Evolutionary conservation across 2,329 filamentous ascomycete species (phyloP).

Genomic region (Aspergillus tanneri): DNA sequence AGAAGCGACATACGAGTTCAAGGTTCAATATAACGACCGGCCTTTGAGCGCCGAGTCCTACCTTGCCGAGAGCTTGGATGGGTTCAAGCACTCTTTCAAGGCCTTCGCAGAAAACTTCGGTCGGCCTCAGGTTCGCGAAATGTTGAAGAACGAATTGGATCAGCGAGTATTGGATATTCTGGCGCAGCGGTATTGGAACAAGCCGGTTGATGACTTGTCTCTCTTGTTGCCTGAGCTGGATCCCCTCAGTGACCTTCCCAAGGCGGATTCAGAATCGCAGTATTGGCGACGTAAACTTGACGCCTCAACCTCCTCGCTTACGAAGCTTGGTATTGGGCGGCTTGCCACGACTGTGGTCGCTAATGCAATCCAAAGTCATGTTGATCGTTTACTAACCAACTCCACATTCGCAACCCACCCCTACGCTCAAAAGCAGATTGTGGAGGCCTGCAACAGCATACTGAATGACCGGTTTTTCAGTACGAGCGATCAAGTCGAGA

Average conservation of each 20-base stretch:
- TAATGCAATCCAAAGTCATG: slow-evolving; percentile 77
- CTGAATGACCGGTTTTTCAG: slow-evolving; percentile 94
- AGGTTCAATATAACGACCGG: slow-evolving; percentile 98
- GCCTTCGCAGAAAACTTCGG: slow-evolving; percentile 88
- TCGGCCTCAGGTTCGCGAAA: slow-evolving; percentile 79
- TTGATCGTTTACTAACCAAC: slow-evolving; percentile 72
- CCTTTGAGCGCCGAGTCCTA: slow-evolving; percentile 95
- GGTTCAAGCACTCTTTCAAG: slow-evolving; percentile 97
- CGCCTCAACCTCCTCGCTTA: slow-evolving; percentile 83
- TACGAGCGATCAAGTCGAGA: slow-evolving; percentile 96
- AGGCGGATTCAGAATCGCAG: slow-evolving; percentile 76
- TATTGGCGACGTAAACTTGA: slow-evolving; percentile 96
- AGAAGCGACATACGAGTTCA: slow-evolving; percentile 97
- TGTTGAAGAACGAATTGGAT: slow-evolving; percentile 89
- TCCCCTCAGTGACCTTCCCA: slow-evolving; percentile 73
- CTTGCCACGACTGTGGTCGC: slow-evolving; percentile 90
- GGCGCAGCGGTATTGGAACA: slow-evolving; percentile 95
- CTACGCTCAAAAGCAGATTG: slow-evolving; percentile 89
- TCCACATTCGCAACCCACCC: slow-evolving; percentile 90
- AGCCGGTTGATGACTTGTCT: slow-evolving; percentile 81
- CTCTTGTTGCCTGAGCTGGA: slow-evolving; percentile 66
- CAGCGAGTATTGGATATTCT: slow-evolving; percentile 92
- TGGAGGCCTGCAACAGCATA: slow-evolving; percentile 83
- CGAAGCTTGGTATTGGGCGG: slow-evolving; percentile 89
- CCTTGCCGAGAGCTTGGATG: slow-evolving; percentile 88